Conservation (phyloP, 1,284 basidiomycete species). For the Leccinum angustisporum region DNA sequence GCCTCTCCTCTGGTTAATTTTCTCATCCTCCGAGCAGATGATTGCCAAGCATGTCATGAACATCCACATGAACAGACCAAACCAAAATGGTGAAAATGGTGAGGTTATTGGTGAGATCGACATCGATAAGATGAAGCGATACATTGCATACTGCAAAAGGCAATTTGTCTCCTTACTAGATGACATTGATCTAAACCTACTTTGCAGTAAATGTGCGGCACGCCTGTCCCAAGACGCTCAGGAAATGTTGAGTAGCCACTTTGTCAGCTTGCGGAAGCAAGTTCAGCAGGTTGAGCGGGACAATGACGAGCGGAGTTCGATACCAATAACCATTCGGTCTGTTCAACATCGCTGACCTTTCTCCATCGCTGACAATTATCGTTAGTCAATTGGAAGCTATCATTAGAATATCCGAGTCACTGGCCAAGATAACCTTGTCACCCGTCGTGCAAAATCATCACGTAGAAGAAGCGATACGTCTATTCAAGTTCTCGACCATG, state of each 20-base stretch:
- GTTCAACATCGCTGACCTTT: slow-evolving; percentile 25
- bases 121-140: slow-evolving; percentile 98
- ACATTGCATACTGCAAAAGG: slow-evolving; percentile 95
- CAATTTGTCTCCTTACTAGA: slow-evolving; percentile 32
- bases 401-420: slow-evolving; percentile 95
- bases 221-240: slow-evolving; percentile 90
- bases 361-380: slow-evolving; percentile 9
- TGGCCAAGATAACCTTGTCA: slow-evolving; percentile 92
- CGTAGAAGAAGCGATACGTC: slow-evolving; percentile 95
- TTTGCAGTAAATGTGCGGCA: slow-evolving; percentile 87
- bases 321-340: slow-evolving; percentile 96
- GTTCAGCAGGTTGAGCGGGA: slow-evolving; percentile 96
- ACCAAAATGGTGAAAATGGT: slow-evolving; percentile 57
- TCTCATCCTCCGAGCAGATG: slow-evolving; percentile 49
- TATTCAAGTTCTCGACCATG: slow-evolving; percentile 99
- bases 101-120: slow-evolving; percentile 90
- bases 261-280: slow-evolving; percentile 91
- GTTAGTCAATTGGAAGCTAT: slow-evolving; percentile 96
- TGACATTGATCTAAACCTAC: slow-evolving; percentile 1
- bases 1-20: neutral
- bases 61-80: slow-evolving; percentile 93
- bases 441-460: slow-evolving; percentile 89
- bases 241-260: slow-evolving; percentile 97
- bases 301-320: slow-evolving; percentile 96
- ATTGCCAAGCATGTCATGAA: slow-evolving; percentile 99